Percentiles rank a stretch among this genome's conserved stretches.
Evolutionary conservation across 495 filamentous ascomycete species (phyloP).

Genomic region (Xylaria curta): DNA sequence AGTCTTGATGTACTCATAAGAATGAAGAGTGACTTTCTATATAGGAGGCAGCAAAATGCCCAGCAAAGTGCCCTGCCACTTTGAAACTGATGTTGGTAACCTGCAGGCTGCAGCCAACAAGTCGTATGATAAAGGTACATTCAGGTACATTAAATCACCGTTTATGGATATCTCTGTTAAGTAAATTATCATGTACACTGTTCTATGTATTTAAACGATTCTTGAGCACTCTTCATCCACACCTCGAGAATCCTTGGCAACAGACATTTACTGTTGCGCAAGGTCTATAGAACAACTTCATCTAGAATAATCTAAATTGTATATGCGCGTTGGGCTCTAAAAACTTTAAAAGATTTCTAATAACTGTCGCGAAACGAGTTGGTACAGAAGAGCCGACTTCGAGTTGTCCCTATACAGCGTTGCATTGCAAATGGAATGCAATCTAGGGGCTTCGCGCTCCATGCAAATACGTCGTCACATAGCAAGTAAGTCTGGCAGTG

Average conservation of each 20-base stretch:
- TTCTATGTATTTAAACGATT: no score
- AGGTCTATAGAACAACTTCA: no score
- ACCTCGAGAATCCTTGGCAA: no score
- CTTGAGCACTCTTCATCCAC: no score
- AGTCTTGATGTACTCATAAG: background rate
- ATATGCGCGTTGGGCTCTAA: background rate
- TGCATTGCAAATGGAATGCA: background rate
- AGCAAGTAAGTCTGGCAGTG: background rate
- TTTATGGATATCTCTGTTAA: no score
- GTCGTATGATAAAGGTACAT: no score
- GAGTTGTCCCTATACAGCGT: background rate
- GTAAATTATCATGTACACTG: no score
- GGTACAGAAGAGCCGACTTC: background rate
- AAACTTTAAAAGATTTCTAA: background rate
- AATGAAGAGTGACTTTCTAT: background rate
- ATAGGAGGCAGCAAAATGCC: no score
- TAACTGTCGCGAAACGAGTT: background rate
- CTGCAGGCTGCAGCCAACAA: background rate
- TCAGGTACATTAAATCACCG: no score
- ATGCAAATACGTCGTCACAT: background rate
- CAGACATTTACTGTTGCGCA: no score
- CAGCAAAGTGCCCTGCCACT: background rate
- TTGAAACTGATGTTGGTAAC: background rate
- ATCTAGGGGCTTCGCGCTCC: background rate
- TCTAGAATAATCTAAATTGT: background rate